Base-by-base conservation (phyloP, 2,329 filamentous ascomycete species). In the Epicoccum sorghinum region DNA sequence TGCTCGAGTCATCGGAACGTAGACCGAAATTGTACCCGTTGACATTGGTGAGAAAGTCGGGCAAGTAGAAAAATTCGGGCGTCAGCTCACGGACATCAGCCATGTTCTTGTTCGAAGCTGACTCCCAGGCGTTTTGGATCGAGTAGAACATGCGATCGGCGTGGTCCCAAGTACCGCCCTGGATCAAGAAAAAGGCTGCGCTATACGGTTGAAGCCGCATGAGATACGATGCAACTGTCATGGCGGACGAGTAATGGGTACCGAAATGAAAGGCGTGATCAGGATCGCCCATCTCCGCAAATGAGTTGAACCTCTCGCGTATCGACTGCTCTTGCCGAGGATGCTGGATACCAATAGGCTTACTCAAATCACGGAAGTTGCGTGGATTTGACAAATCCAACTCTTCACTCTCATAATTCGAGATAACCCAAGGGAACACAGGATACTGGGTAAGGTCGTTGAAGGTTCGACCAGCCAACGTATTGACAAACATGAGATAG, bases 391-490 rank as follows among this genome's bases (percentile, higher is more conserved):
- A 86, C 38, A 99, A 78, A 68, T 99, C 91, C 9, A 99, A 80
- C 70, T 97, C 92, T 14, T 96, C 89, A 65, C 93, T 98, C 0
- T 89, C 93, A 71, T 99, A 99, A 69, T 99, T 93, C 0, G 95
- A 93, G 40, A 99, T 79, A 3, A 99, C 88, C 95, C 95, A 99
- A 0, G 95, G 95, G 61, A 99, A 99, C 14, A 99, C 93, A 0
- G 95, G 95, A 67, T 99, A 99, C 68, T 99, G 96, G 0, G 95
- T 99, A 14, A 99, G 80, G 70, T 99, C 95, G 69, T 99, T 99
- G 79, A 99, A 99, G 0, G 95, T 98, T 47, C 95, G 83, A 2
- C 95, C 95, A 25, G 96, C 96, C 84, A 99, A 91, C 0, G 95
- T 98, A 70, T 99, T 99, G 69, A 99, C 87, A 56, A 97, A 87